Evolutionary conservation across 2,329 filamentous ascomycete genomes (phyloP), one percentile per base, ranked within the genome.

Genomic region (Neofusicoccum cordaticola): DNA sequence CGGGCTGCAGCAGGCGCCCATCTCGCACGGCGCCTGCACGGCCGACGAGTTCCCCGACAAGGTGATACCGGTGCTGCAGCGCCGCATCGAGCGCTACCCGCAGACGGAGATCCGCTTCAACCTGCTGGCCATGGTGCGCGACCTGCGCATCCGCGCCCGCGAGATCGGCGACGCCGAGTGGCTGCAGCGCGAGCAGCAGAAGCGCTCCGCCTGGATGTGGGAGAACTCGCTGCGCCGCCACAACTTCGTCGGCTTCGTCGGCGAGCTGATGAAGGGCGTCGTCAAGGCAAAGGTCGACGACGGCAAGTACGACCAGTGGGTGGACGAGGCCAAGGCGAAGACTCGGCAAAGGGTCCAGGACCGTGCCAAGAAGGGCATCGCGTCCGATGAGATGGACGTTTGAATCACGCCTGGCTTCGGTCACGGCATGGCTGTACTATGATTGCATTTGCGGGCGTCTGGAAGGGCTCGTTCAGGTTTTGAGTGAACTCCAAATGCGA

Each of bases 241-340:
- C 78, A 99, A 99, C 78, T 99, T 99, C 81, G 91, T 99, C 0
- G 94, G 93, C 0, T 97, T 99, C 72, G 90, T 94, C 2, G 93
- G 92, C 12, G 93, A 97, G 81, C 83, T 97, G 66, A 81, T 97
- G 71, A 96, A 95, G 82, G 90, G 88, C 0, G 94, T 97, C 3
- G 90, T 92, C n/a, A 83, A 80, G 68, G 77, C 81, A 67, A 97
- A 96, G 82, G 75, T 96, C 45, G 81, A 83, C 66, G 84, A 89
- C 68, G 89, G 86, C 0, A 87, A 83, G 12, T 95, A 94, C 75
- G 84, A 89, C 1, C 81, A 81, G 71, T 96, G 92, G 91, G 80
- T 95, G 15, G 85, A 86, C 62, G 87, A 90, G 65, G 87, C 87
- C 15, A 84, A 88, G 78, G 79, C 80, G 68, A 83, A 84, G 74